Conservation (phyloP, 2,329 filamentous ascomycete species). For the Neonectria coccinea region DNA sequence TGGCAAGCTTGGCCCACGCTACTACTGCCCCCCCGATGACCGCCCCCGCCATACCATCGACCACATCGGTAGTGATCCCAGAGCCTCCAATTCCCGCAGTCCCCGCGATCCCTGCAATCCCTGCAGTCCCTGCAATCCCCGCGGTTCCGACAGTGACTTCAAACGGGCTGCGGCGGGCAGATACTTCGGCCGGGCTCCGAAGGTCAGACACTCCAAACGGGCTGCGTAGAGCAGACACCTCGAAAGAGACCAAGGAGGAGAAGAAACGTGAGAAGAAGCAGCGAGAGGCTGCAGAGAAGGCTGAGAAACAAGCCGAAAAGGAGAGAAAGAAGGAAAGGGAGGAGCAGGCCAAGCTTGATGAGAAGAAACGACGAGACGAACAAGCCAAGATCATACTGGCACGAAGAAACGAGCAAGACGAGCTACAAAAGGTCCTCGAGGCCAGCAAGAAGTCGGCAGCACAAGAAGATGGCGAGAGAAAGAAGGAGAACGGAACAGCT, state of each 20-base stretch:
- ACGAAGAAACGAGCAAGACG: conserved; percentile 68
- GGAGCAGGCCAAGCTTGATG: conserved; percentile 59
- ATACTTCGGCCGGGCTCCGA: background rate
- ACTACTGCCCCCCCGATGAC: conserved; percentile 67
- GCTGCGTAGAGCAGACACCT: conserved; percentile 38
- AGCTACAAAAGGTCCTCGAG: conserved; percentile 73
- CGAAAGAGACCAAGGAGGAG: conserved; percentile 64
- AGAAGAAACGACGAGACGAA: conserved; percentile 60
- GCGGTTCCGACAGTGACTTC: background rate
- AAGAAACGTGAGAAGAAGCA: conserved; percentile 78
- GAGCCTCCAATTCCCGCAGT: conserved; percentile 35
- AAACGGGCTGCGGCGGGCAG: background rate
- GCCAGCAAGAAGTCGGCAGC: conserved; percentile 73
- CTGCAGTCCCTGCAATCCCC: background rate
- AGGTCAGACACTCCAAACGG: conserved; percentile 31
- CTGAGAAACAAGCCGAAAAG: conserved; percentile 62
- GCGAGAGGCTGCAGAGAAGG: conserved; percentile 66
- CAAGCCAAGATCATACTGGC: conserved; percentile 65
- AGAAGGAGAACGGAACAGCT: conserved; percentile 54
- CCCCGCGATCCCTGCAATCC: conserved; percentile 1
- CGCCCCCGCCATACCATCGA: conserved; percentile 59
- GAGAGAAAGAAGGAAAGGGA: conserved; percentile 50
- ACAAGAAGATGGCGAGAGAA: conserved; percentile 60
- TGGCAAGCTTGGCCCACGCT: conserved; percentile 73
- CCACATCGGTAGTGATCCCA: conserved; percentile 22